Evolutionary conservation across 2,329 filamentous ascomycete species (phyloP).

Genomic region (Penicillium palitans): DNA sequence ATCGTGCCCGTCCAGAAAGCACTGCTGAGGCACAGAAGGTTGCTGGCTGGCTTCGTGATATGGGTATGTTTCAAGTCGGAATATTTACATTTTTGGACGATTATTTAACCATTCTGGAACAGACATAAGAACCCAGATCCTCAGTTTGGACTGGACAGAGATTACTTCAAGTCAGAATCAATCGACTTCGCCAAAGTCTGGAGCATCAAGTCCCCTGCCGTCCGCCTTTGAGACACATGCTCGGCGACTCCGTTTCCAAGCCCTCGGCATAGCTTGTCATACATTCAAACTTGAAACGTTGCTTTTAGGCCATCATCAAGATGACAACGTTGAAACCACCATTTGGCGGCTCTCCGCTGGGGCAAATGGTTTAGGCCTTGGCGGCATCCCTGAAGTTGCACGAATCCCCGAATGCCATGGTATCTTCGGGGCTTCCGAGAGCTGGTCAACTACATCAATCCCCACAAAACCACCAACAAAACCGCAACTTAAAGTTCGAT

Average conservation of each 20-base stretch:
- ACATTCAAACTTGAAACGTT: slow-evolving; percentile 57
- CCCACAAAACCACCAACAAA: slow-evolving; percentile 4
- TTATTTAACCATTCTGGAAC: neutral
- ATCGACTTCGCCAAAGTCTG: neutral
- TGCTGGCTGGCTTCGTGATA: slow-evolving; percentile 43
- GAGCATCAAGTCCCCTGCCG: slow-evolving; percentile 42
- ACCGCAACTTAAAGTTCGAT: slow-evolving; percentile 7
- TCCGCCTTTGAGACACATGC: slow-evolving; percentile 76
- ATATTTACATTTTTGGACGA: neutral
- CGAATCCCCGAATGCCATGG: slow-evolving; percentile 84
- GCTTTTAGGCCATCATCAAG: slow-evolving; percentile 80
- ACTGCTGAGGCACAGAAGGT: slow-evolving; percentile 56
- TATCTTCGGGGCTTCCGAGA: slow-evolving; percentile 69
- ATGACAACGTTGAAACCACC: slow-evolving; percentile 89
- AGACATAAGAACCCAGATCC: slow-evolving; percentile 40
- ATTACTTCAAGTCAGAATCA: neutral
- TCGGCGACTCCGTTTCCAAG: slow-evolving; percentile 70
- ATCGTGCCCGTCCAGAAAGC: slow-evolving; percentile 58
- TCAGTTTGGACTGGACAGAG: slow-evolving; percentile 55
- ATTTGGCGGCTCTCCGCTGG: slow-evolving; percentile 72
- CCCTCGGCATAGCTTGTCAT: slow-evolving; percentile 63
- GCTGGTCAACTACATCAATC: slow-evolving; percentile 54
- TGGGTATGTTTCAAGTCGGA: slow-evolving; percentile 39
- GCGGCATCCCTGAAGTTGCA: slow-evolving; percentile 64
- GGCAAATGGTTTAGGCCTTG: slow-evolving; percentile 68